phyloP scores from a whole-genome alignment of 1,284 basidiomycete genomes.

The Apiotrichum gamsii region DNA sequence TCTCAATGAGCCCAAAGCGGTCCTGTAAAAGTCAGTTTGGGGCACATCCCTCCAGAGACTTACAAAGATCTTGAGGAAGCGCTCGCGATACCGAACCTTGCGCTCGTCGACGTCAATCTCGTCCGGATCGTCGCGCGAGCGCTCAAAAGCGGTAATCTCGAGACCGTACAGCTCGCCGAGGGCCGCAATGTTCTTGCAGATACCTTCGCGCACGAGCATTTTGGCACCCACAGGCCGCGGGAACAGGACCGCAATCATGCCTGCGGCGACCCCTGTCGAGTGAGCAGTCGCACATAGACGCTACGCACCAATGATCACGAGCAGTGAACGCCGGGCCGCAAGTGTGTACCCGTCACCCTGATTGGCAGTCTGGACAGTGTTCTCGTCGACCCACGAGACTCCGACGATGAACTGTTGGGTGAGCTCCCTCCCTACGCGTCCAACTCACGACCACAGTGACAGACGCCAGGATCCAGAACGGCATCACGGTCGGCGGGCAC shows the following conservation, averaged over 20 bases:
- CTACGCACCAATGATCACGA: constrained; percentile 45
- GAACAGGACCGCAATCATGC: too few species aligned
- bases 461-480: constrained; percentile 41
- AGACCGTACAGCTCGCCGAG: constrained; percentile 38
- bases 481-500: constrained; percentile 49
- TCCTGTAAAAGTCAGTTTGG: too few species aligned
- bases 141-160: constrained; percentile 36
- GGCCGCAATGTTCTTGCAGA: constrained; percentile 36
- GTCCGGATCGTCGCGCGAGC: constrained; percentile 13
- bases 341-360: constrained; percentile 56
- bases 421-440: neutral
- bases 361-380: constrained; percentile 50
- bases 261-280: too few species aligned
- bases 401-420: constrained; percentile 49
- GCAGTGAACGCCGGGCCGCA: constrained; percentile 52
- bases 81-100: constrained; percentile 21
- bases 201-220: constrained; percentile 30
- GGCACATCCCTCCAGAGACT: too few species aligned
- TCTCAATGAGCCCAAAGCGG: too few species aligned
- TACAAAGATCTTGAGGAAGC: constrained; percentile 32
- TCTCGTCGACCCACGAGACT: constrained; percentile 60
- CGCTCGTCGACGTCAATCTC: constrained; percentile 7
- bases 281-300: too few species aligned
- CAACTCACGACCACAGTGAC: constrained; percentile 38
- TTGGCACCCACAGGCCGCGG: constrained; percentile 41